Evolutionary conservation across 257 asterid genomes (phyloP), one percentile per base, ranked within the genome.

Genomic region (Lycium ferocissimum): DNA sequence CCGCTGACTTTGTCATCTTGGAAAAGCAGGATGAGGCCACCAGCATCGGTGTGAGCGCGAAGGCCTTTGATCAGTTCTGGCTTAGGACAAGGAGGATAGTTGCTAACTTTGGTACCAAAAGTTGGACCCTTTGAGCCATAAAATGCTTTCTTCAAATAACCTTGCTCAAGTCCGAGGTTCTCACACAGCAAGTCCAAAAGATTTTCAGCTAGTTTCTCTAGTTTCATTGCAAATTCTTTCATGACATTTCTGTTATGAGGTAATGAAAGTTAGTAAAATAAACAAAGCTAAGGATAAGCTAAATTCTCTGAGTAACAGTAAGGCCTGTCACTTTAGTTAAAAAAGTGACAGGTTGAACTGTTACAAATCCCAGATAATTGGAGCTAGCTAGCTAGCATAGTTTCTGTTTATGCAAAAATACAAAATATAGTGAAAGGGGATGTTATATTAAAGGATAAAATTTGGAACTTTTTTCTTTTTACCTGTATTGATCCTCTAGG

Each of bases 1-100:
- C 97, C 97, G 8, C 93, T 93, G 79, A 93, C 97, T 83, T 90
- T 92, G 82, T 91, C 97, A 65, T 93, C 97, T 70, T 93, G 97
- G 88, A 93, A 93, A 67, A 93, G 93, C 17, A 93, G 91, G 86
- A 93, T 90, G 78, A 93, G 89, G 61, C 97, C 95, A 9, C 97
- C 95, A 10, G 97, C 97, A 59, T 93, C 94, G 17, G 95, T 93
- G 93, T 93, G 95, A 59, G 94, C 93, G 66, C 97, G 89, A 57
- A 93, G 94, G 76, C 97, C 97, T 83, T 93, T 93, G 89, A 93
- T 91, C 22, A 92, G 91, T 11, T 93, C 97, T 1, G 97, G 95
- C 40, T 88, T 87, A 15, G 95, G 97, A 63, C 97, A 93, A 2
- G 94, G 94, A 0, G 95, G 97, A 80, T 93, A 93, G 84, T 92